Percentiles rank a stretch among this genome's conserved stretches.
These are phyloP conservation scores for Teratosphaeriaceae sp. DNA, from an alignment of 2,329 filamentous ascomycete species.

Conservation along the genomic window DNA sequence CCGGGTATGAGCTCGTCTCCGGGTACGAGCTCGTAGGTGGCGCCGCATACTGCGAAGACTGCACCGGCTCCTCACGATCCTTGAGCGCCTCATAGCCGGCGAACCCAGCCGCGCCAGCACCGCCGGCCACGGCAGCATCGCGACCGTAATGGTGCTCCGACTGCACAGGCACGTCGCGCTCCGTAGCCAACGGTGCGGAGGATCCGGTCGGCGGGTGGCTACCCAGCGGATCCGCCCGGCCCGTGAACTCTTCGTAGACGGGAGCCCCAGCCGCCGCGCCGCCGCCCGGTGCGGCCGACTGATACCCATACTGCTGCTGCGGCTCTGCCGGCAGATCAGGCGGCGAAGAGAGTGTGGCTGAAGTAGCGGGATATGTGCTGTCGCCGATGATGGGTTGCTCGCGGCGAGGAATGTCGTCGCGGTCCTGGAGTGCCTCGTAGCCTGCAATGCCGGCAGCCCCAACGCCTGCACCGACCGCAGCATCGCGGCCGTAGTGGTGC, in stretches of 20 bases:
- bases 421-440: constrained; percentile 4
- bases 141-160: constrained; percentile 25
- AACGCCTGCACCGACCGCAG: constrained; percentile 8
- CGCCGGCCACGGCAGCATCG: constrained; percentile 28
- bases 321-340: not conserved
- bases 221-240: constrained; percentile 17
- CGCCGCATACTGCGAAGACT: too few species aligned
- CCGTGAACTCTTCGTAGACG: too few species aligned
- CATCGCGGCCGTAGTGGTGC: constrained; percentile 16
- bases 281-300: too few species aligned
- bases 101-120: constrained; percentile 25
- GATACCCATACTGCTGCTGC: not conserved
- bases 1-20: too few species aligned
- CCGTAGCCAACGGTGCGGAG: not conserved
- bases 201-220: not conserved
- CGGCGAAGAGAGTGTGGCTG: too few species aligned
- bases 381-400: too few species aligned
- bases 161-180: constrained; percentile 1
- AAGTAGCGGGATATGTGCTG: too few species aligned
- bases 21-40: too few species aligned
- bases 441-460: constrained; percentile 17
- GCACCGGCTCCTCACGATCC: constrained; percentile 3
- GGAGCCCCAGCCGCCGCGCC: too few species aligned
- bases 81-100: constrained; percentile 14
- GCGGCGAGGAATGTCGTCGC: too few species aligned